Evolutionary conservation across 768 basidiomycete species (phyloP), one percentile per base, ranked within the genome.

Genomic region (Bullera alba): DNA sequence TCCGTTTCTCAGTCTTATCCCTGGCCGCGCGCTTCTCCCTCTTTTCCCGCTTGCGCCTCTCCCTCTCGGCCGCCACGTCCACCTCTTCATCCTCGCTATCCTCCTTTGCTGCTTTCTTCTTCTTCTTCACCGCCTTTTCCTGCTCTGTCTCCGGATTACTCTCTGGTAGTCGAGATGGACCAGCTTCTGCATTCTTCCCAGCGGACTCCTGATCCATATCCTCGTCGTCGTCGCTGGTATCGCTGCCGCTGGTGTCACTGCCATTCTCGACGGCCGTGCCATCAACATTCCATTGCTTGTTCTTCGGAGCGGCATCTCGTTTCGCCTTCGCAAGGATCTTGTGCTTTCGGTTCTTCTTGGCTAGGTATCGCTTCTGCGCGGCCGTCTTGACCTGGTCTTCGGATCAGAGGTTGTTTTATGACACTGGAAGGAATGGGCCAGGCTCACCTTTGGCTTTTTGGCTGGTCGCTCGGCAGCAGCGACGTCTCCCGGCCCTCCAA

Each of bases 291-390:
- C 25, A 45, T 30, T 42, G 49, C 51, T 64, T 65, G 46, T 35
- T 63, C 58, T 61, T 67, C 29, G 61, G 65, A 23, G 65, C 51
- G 16, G 63, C 35, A 7, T 54, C 57, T 45, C 67, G 69, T 7
- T 56, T 48, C 16, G 57, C 57, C 8, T 72, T 66, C 19, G 52
- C 57, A 23, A 71, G 57, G 21, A 73, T 76, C 72, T 84, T 85
- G 65, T 79, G 78, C 48, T 83, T 77, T 44, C 79, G 77, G 56
- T 80, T 81, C 74, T 89, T 89, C 43, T 80, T 80, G 64, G 79
- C 82, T 36, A 87, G 75, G 67, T 89, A 87, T 52, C 82, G 76
- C 58, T 80, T 72, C 69, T 87, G 85, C 1, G 85, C 83, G 50
- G 79, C 83, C 1, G 86, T 85, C 73, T 84, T 85, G 16, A 25